A percentile compares a stretch with the other conserved stretches of the same genome.
These are phyloP conservation scores for Coniferiporia weirii DNA, from an alignment of 1,284 basidiomycete species.

Conservation along the genomic window DNA sequence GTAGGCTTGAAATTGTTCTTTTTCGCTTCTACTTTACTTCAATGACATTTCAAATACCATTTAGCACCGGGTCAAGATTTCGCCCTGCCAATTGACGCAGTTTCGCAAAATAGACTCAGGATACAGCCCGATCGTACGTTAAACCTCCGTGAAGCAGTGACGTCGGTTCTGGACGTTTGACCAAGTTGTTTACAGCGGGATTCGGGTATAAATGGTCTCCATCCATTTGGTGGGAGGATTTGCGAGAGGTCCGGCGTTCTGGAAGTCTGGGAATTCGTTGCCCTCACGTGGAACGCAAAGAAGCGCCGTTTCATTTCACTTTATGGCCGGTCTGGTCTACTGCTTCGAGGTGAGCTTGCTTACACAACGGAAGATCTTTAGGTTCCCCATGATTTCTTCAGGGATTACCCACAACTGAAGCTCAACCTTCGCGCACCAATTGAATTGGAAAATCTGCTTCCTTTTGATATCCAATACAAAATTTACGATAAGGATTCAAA, in stretches of 20 bases:
- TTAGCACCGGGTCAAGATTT: conserved; percentile 83
- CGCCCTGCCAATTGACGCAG: conserved; percentile 88
- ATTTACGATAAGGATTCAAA: conserved; percentile 96
- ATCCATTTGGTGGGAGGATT: conserved; percentile 89
- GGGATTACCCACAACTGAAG: conserved; percentile 81
- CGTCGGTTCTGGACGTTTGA: conserved; percentile 2
- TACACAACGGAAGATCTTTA: background rate
- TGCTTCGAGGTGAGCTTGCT: conserved; percentile 43
- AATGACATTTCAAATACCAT: background rate
- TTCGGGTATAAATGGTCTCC: conserved; percentile 94
- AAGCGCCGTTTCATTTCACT: conserved; percentile 95
- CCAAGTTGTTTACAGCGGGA: conserved; percentile 54
- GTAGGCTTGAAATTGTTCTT: conserved; percentile 34
- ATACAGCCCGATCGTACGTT: conserved; percentile 88
- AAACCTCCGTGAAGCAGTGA: background rate
- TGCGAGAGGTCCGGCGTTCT: conserved; percentile 32
- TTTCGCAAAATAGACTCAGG: conserved; percentile 78
- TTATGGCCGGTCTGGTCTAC: conserved; percentile 76
- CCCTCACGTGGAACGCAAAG: conserved; percentile 73
- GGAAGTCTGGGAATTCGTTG: conserved; percentile 66
- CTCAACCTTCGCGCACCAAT: conserved; percentile 91
- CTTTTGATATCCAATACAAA: conserved; percentile 93
- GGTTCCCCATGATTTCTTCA: conserved; percentile 28
- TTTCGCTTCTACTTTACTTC: background rate
- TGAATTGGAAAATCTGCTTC: conserved; percentile 94